Evolutionary conservation across 176 grass and related monocot genomes (phyloP), one percentile per base, ranked within the genome.

Genomic region (Oryza brachyantha): DNA sequence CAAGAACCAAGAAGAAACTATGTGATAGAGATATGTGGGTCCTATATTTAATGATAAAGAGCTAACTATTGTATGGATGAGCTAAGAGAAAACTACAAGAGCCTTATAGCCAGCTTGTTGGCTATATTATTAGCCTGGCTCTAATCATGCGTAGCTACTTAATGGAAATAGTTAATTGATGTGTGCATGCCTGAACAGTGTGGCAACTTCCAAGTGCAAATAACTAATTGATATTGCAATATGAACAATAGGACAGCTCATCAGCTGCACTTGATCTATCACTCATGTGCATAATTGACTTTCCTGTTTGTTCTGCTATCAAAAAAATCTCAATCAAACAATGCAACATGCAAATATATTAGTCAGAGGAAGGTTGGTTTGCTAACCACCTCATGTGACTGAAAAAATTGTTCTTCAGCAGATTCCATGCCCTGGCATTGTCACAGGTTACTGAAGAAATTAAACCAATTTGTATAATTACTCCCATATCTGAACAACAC

Each of bases 211-310:
- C 84, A 58, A 73, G 75, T 25, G 25, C 37, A 41, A 58, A 83
- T 10, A 25, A 55, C 42, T 28, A 59, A 69, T 59, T 60, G 21
- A 3, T 22, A 62, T 22, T 61, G 55, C 67, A 46, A 71, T 34
- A 38, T 37, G 31, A 41, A 5, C 64, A 21, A 22, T 14, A 39
- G 86, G 79, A 81, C 78, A 81, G 71, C 81, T 84, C 42, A 75
- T 32, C 34, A 37, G 40, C 52, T 74, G 69, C 62, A 75, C 81
- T 36, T 88, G 86, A 55, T 24, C 48, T 52, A 52, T 57, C 52
- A 57, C 68, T 70, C 42, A 67, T 79, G 70, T 61, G 26, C 71
- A 80, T 80, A 73, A 76, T 80, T 84, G 75, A 88, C 70, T 70
- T 14, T 68, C 57, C 70, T 76, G n/a, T 19, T 78, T 83, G 37